Conservation (phyloP, 2,329 filamentous ascomycete species). For the Aspergillus pseudoglaucus region DNA sequence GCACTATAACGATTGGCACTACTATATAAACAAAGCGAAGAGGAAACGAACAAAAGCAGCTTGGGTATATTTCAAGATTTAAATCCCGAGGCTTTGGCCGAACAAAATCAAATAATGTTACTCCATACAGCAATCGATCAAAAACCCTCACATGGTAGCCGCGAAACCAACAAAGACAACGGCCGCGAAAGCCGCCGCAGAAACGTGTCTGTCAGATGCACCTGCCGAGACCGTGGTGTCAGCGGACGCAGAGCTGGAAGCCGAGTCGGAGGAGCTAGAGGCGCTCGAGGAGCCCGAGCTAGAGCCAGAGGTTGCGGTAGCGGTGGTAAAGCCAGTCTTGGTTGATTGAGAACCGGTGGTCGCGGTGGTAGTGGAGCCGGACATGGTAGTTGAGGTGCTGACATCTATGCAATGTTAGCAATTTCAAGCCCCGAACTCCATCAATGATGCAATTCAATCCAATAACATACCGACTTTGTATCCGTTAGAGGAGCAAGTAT, state of each 20-base stretch:
- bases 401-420: conserved; percentile 6
- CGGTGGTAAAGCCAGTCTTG: conserved; percentile 17
- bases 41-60: background rate
- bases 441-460: background rate
- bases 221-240: conserved; percentile 12
- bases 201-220: conserved; percentile 27
- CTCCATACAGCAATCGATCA: background rate
- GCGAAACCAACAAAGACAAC: conserved; percentile 38
- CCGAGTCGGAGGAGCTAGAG: conserved; percentile 5
- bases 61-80: background rate
- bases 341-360: conserved; percentile 23
- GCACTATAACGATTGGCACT: background rate
- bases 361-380: conserved; percentile 19
- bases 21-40: background rate
- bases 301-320: conserved; percentile 9
- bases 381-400: conserved; percentile 9
- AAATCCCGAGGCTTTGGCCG: background rate
- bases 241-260: conserved; percentile 4
- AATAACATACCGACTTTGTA: conserved; percentile 32
- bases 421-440: background rate
- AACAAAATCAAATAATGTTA: background rate
- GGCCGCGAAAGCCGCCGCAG: conserved; percentile 31
- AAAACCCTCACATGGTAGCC: conserved; percentile 27
- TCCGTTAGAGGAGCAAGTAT: conserved; percentile 34
- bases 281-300: conserved; percentile 3